Percentiles rank a stretch among this genome's conserved stretches.
These are phyloP conservation scores for Oryza punctata DNA, from an alignment of 176 grass and related monocot species.

Conservation along the genomic window DNA sequence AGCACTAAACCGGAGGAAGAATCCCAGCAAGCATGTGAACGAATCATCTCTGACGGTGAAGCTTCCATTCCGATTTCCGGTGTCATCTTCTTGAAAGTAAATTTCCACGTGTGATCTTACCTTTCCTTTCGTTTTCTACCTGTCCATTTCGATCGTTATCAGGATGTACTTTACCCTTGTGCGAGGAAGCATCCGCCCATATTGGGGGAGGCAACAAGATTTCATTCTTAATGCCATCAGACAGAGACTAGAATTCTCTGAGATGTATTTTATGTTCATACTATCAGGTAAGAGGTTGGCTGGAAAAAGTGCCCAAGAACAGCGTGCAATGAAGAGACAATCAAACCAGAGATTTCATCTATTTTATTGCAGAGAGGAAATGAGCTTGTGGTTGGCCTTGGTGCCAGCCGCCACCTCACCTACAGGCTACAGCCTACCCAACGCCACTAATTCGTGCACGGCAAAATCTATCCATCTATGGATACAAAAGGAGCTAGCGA, in stretches of 20 bases:
- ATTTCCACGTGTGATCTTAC: neutral
- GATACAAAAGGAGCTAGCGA: slow-evolving; percentile 23
- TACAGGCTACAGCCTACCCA: neutral
- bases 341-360: neutral
- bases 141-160: neutral
- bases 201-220: slow-evolving; percentile 14
- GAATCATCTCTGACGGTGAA: slow-evolving; percentile 1
- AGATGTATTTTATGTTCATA: neutral
- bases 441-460: slow-evolving; percentile 12
- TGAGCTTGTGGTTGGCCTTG: neutral
- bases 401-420: slow-evolving; percentile 37
- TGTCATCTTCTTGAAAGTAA: neutral
- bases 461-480: neutral
- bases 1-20: neutral
- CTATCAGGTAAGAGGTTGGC: neutral
- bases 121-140: neutral
- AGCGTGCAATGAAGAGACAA: neutral
- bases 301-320: slow-evolving; percentile 13
- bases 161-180: slow-evolving; percentile 1
- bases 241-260: slow-evolving; percentile 4
- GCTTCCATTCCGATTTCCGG: slow-evolving; percentile 11
- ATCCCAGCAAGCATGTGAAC: neutral
- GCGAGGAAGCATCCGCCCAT: slow-evolving; percentile 39
- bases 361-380: neutral
- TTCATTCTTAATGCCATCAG: slow-evolving; percentile 23